Evolutionary conservation across 1,284 basidiomycete genomes (phyloP), one percentile per base, ranked within the genome.

Genomic region (Boletus mariae): DNA sequence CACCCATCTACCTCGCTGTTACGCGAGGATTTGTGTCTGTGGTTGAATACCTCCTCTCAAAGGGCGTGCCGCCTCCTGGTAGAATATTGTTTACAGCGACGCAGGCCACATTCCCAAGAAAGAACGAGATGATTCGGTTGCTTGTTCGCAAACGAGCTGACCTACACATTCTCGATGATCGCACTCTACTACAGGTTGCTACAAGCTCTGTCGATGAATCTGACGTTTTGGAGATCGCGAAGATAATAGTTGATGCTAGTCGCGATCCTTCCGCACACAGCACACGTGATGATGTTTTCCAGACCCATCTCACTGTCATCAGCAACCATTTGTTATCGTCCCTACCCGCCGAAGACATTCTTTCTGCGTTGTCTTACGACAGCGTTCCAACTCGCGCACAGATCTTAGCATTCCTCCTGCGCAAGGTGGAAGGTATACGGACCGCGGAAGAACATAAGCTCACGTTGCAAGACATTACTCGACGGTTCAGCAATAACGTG

Each of bases 11-110:
- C 2, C 2, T 4, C 0, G 49, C 55, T 1, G 55, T 57, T 8
- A 17, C 1, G 2, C 40, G 45, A 7, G 57, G 49, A 26, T 46
- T 57, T 8, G 8, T 59, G 3, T 49, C 46, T 10, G 43, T 57
- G 0, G 54, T 57, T 13, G 34, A 59, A 9, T 57, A 59, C 17
- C 32, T 59, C 2, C 38, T 58, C 20, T 56, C 45, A 7, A 25
- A 1, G 29, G 34, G 11, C 3, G 29, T 37, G 7, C 26, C 3
- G 2, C 57, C 45, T 20, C 57, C 54, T 0, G 15, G 25, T 1
- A 53, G 31, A 17, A 48, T 57, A 9, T 25, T 59, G 8, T 53
- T 53, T 25, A 5, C 44, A 5, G 47, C 49, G 8, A 12, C 40
- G 1, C 58, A 37, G 17, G 35, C 12, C 5, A 31, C 35, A 3